Base-by-base conservation (phyloP, 106 monocot species). In the Agapanthus africanus region DNA sequence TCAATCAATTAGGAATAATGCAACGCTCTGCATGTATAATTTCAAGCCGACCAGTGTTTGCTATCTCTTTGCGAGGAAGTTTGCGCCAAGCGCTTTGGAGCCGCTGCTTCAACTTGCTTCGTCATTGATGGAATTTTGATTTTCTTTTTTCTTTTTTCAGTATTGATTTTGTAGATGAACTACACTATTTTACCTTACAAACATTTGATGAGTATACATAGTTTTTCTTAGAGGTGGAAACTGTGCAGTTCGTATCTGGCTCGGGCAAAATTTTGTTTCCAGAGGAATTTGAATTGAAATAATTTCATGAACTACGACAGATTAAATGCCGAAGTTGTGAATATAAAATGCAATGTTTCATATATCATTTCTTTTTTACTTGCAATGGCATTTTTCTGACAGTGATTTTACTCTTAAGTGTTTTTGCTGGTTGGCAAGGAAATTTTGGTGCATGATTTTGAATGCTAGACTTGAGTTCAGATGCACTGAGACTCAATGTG, bases 21-120 rank as follows among this genome's bases (percentile, higher is more conserved):
- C 39, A 10, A 75, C 71, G 14, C 41, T 54, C 19, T 83, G 82
- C 65, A 42, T 35, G 66, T 79, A 83, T 65, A 78, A 83, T 62
- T 78, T 79, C 1, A 50, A 56, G 47, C 61, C 66, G 6, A 72
- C 70, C 31, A 41, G 71, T 16, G 8, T 61, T 28, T 83, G 82
- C 39, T 83, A 60, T 41, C 71, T 83, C 42, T 83, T 83, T 49
- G 82, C 82, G 1, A 74, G 78, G 66, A 79, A 83, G 57, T 83
- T 83, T 54, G 74, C 74, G 15, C 71, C 82, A 1, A 68, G 61
- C 52, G 71, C 82, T 25, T 49, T 83, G 40, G 73, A 33, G 3
- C 77, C 78, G 34, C 47, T 82, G 31, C 77, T 82, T 33, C 70
- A 69, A 46, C 65, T 83, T 32, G 39, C 79, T 54, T 70, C 78